phyloP scores from a whole-genome alignment of 352 stramenopile genomes.

The Phytophthora rubi region DNA sequence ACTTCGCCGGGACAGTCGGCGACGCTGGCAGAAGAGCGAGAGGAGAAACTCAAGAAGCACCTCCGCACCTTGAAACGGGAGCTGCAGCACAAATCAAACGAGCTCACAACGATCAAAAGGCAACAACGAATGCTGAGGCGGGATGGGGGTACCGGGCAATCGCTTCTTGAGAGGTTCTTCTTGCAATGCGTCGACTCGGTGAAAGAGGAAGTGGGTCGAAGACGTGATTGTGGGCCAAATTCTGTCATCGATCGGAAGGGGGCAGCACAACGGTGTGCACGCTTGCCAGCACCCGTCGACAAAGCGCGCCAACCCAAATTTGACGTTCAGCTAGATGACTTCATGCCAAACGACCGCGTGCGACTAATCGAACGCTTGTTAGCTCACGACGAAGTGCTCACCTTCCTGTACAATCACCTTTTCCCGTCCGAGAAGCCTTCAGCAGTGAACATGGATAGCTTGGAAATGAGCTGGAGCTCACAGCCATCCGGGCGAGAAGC shows the following conservation, averaged over 20 bases:
- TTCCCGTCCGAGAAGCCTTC: constrained; percentile 53
- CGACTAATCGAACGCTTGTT: constrained; percentile 80
- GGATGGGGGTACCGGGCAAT: constrained; percentile 43
- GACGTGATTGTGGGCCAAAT: constrained; percentile 33
- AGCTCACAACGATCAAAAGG: constrained; percentile 45
- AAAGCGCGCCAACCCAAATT: constrained; percentile 31
- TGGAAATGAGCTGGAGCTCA: constrained; percentile 25
- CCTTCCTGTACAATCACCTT: constrained; percentile 75
- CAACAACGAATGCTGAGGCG: constrained; percentile 45
- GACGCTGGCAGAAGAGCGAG: constrained; percentile 53
- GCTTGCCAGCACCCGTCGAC: background rate
- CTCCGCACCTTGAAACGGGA: constrained; percentile 73
- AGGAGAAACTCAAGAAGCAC: constrained; percentile 77
- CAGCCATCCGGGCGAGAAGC: constrained; percentile 8
- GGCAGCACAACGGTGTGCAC: constrained; percentile 13
- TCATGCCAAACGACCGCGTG: constrained; percentile 67
- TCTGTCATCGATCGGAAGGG: constrained; percentile 23
- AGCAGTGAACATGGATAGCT: constrained; percentile 6
- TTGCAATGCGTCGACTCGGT: constrained; percentile 84
- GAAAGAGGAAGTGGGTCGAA: constrained; percentile 72
- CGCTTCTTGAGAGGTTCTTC: constrained; percentile 79
- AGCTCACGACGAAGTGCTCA: constrained; percentile 82
- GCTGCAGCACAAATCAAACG: constrained; percentile 67
- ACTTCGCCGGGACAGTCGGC: constrained; percentile 19
- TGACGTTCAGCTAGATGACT: constrained; percentile 69